Percentiles rank a stretch among this genome's conserved stretches.
phyloP scores from a whole-genome alignment of 1,284 basidiomycete species.

The Ustilago sp. region DNA sequence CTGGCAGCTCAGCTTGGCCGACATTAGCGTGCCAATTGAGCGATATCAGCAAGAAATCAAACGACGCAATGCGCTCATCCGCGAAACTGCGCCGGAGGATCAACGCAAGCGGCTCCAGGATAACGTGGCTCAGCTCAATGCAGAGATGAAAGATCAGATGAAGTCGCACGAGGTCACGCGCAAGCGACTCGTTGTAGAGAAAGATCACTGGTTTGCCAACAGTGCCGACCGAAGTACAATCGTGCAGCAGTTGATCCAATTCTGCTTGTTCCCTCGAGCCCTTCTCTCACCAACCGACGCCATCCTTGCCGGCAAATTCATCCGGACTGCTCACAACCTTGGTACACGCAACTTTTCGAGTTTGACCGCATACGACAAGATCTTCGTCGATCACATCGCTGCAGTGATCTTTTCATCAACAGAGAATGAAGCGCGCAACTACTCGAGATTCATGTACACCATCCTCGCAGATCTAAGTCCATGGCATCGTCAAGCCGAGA shows the following conservation, averaged over 20 bases:
- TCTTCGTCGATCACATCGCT: conserved; percentile 72
- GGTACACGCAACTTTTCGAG: conserved; percentile 90
- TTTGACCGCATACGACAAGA: conserved; percentile 84
- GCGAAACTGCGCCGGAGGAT: conserved; percentile 50
- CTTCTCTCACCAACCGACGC: conserved; percentile 95
- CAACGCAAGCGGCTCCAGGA: conserved; percentile 63
- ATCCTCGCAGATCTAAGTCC: conserved; percentile 80
- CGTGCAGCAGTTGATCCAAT: conserved; percentile 77
- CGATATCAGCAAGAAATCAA: conserved; percentile 67
- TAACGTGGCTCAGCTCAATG: conserved; percentile 61
- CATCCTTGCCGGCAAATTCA: conserved; percentile 90
- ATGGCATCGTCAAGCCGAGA: conserved; percentile 79
- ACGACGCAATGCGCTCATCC: conserved; percentile 53
- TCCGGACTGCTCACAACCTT: conserved; percentile 85
- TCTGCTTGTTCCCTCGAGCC: conserved; percentile 92
- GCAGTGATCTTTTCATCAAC: conserved; percentile 90
- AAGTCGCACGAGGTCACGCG: conserved; percentile 79
- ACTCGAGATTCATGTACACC: conserved; percentile 81
- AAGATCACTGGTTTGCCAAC: conserved; percentile 82
- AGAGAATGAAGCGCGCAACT: conserved; percentile 95
- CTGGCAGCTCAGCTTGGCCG: conserved; percentile 66
- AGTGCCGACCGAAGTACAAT: conserved; percentile 39
- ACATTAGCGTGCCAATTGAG: conserved; percentile 67
- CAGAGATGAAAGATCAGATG: conserved; percentile 82
- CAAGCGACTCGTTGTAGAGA: conserved; percentile 83